Base-by-base conservation (phyloP, 306 rosid species). In the Prunus salicina region DNA sequence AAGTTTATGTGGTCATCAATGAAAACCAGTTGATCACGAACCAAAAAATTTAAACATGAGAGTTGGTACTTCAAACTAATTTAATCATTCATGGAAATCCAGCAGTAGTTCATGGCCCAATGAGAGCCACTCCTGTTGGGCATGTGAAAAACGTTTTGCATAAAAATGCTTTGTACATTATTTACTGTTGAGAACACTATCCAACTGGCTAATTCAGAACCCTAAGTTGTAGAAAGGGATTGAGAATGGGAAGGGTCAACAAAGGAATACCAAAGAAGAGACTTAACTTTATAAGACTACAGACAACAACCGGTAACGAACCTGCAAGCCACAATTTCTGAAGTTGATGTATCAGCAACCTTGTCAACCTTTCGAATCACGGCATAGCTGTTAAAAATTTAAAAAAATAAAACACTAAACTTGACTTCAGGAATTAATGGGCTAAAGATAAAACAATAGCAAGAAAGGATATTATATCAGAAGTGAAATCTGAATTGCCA, bases 261-360 rank as follows among this genome's bases (percentile, higher is more conserved):
- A 43, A 61, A 60, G 7, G 19, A n/a, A 41, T 3, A 57, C 51
- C 6, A 32, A 64, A 67, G 47, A 65, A 81, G 41, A 60, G 64
- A 64, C 50, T 38, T 45, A 7, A 43, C 9, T 64, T 24, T 43
- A 12, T 32, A 30, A 64, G 27, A 8, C 1, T 8, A 19, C 13
- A 14, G 50, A 64, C 27, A 18, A 24, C 19, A 18, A 34, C 53
- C 28, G 52, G 69, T 69, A 75, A 83, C 97, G 85, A 63, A 93
- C 98, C 96, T 84, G 82, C 91, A 92, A 62, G 89, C 85, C 74
- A 87, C 83, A 69, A 82, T 80, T 80, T 88, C 93, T 75, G 95
- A 81, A 55, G 88, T 80, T 30, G 96, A 90, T 66, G 94, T 12
- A 78, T 86, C 86, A 3, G 86, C 73, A 80, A 94, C 85, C 74